Base-by-base conservation (phyloP, 768 basidiomycete genomes). In the Lactifluus echinatus region DNA sequence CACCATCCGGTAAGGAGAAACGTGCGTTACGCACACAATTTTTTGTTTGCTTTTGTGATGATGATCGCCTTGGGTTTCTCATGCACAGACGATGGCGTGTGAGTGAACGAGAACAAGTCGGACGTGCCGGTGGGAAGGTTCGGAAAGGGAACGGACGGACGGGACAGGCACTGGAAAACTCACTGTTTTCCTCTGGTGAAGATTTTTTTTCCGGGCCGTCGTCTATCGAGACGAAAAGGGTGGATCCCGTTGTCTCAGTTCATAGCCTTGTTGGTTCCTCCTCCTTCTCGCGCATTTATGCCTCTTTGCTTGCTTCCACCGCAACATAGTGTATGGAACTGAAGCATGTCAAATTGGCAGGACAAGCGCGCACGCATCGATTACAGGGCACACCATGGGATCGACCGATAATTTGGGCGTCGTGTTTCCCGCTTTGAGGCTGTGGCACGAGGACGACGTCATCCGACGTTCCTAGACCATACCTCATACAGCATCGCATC, bases 391-490 rank as follows among this genome's bases (percentile, higher is more conserved):
- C 21, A 8, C 29, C 28, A 33, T 31, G 51, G n/a, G 29, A 57
- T 53, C 50, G 45, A 21, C 28, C 14, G 23, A 31, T 26, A 36
- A 40, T 33, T 37, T 23, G 43, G 50, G 45, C 37, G 51, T 39
- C 28, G 33, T 29, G 43, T 17, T 19, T 51, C 43, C 43, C 4
- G 21, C 17, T 45, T 28, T 45, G 53, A 48, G 46, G 40, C n/a
- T 15, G 44, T 42, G 24, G 44, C 28, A 21, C 19, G 19, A 37
- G 36, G 50, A 31, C 50, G 44, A 57, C 56, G 56, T 57, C 56
- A 57, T 57, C 7, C n/a, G 14, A 40, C 56, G 42, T 57, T 47
- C 51, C 51, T 53, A 26, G 45, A 42, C 37, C 54, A 55, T 55
- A 34, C 44, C n/a, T n/a, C 50, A 57, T 45, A 57, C 34, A 39